Evolutionary conservation across 2,329 filamentous ascomycete genomes (phyloP), one percentile per base, ranked within the genome.

Genomic region (Trichoderma aggressivum): DNA sequence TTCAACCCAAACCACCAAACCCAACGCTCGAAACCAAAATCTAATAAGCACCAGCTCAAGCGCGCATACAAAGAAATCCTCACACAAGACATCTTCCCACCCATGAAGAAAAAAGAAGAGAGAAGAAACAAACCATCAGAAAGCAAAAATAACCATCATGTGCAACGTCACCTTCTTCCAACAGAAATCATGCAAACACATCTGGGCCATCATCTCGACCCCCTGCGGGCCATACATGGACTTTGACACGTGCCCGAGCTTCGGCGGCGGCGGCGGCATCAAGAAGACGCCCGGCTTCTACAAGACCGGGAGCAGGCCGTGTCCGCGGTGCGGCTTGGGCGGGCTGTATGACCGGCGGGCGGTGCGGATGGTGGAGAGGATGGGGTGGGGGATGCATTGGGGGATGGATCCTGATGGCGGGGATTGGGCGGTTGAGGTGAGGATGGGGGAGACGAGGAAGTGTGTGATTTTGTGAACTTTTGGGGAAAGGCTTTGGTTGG

Each of bases 211-310:
- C 72, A 81, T 89, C 75, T 78, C 77, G 4, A 73, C 78, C 58
- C 82, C 84, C 7, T 89, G 87, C 79, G 80, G 75, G 5, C 84
- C 85, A 0, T 83, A 83, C 14, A 81, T 82, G 77, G 86, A 86
- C 72, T 88, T 89, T 79, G 78, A 77, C 71, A 85, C 79, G 32
- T 89, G 87, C 78, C 75, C 78, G 0, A 73, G 70, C 47, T 85
- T 88, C 73, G 77, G 79, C 68, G 80, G 81, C 74, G 80, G 81
- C 73, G 81, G 81, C 66, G 75, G 24, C 14, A 75, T 81, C 64
- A 82, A 83, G 72, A 76, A 78, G 24, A 72, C 78, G 30, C 82
- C 82, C 2, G 75, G 76, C 12, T 75, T 80, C 71, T 79, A 81
- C 71, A 75, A 74, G 64, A 86, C 79, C 59, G 77, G 69, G 71